Evolutionary conservation across 2,329 filamentous ascomycete species (phyloP).

Genomic region (Colletotrichum aenigma): DNA sequence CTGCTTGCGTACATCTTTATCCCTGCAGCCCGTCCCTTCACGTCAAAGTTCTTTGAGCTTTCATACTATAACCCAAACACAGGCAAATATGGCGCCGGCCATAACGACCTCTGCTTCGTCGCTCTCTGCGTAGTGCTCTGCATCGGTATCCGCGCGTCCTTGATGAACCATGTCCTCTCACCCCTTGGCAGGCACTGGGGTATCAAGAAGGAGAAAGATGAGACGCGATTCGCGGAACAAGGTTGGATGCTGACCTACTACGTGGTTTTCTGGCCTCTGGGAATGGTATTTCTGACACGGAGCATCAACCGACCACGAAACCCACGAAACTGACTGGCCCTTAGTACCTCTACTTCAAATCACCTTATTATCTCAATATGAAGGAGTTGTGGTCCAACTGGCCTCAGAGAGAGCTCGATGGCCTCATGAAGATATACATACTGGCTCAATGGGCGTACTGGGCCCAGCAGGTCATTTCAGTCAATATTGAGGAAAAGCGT

Average conservation of each 20-base stretch:
- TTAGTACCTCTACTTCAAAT: not conserved
- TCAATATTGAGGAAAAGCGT: not conserved
- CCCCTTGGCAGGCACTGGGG: not conserved
- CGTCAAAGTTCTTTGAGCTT: not conserved
- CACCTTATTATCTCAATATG: not conserved
- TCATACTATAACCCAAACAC: not conserved
- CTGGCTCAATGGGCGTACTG: not conserved
- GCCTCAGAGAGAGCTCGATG: not conserved
- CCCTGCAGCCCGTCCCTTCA: not conserved
- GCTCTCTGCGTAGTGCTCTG: not conserved
- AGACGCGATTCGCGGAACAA: not conserved
- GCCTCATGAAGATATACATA: slow-evolving; percentile 1
- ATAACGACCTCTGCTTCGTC: not conserved
- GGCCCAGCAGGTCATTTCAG: slow-evolving; percentile 3
- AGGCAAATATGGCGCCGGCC: not conserved
- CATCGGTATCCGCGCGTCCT: not conserved
- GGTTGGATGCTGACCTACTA: not conserved
- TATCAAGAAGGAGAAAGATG: not conserved
- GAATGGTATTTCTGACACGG: not conserved
- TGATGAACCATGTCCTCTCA: not conserved
- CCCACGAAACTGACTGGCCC: not conserved
- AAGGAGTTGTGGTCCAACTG: not conserved
- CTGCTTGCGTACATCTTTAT: not conserved
- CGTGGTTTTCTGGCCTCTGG: not conserved
- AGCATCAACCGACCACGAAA: not conserved